Conservation (phyloP, 768 basidiomycete genomes). For the Podaxis mareebaensis region DNA sequence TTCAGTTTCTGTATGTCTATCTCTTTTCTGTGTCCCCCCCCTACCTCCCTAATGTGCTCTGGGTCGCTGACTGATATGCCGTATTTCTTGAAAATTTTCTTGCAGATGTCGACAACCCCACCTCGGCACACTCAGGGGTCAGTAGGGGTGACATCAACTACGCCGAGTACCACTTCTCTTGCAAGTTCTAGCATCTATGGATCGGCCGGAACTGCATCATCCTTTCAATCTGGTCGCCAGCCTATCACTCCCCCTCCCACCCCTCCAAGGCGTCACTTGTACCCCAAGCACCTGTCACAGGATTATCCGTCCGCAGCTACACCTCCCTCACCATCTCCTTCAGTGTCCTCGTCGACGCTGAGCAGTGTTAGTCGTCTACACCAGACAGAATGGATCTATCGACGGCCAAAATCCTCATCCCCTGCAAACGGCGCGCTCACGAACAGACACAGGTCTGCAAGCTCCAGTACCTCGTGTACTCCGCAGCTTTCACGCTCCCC, state of each 20-base stretch:
- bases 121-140: not conserved
- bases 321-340: constrained; percentile 25
- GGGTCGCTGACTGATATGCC: not conserved
- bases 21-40: not conserved
- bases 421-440: constrained; percentile 2
- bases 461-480: constrained; percentile 13
- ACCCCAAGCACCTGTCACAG: constrained; percentile 4
- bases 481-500: constrained; percentile 16
- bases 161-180: constrained; percentile 11
- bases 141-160: constrained; percentile 1
- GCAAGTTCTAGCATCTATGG: not conserved
- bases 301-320: constrained; percentile 18
- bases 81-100: constrained; percentile 1
- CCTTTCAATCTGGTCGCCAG: constrained; percentile 9
- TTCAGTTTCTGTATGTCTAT: not conserved
- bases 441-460: constrained; percentile 10
- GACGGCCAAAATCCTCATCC: constrained; percentile 11
- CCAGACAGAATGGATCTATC: constrained; percentile 16
- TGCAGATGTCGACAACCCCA: constrained; percentile 6
- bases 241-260: constrained; percentile 15
- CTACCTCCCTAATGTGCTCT: not conserved
- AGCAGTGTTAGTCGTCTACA: constrained; percentile 7
- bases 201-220: not conserved
- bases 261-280: constrained; percentile 8
- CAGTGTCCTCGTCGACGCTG: constrained; percentile 18